A percentile compares a stretch with the other conserved stretches of the same genome.
phyloP scores from a whole-genome alignment of 2,329 filamentous ascomycete species.

The Apiospora phragmitis region DNA sequence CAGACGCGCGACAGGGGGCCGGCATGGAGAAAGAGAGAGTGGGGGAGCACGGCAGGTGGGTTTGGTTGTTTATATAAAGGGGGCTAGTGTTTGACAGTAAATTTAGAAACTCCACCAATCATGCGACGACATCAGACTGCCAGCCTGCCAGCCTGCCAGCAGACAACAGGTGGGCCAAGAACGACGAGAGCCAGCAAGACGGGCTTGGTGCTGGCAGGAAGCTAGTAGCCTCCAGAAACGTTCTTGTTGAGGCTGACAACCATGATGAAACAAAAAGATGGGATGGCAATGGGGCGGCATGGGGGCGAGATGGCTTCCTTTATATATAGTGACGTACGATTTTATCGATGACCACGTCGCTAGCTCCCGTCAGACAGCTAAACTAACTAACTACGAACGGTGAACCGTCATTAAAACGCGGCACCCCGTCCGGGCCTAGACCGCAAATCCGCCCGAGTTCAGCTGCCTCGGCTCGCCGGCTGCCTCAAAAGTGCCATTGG shows the following conservation, averaged over 20 bases:
- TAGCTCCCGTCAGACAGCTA: not conserved
- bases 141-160: no score
- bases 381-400: not conserved
- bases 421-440: slow-evolving; percentile 30
- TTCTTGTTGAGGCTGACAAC: not conserved
- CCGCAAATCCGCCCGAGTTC: slow-evolving; percentile 67
- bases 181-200: not conserved
- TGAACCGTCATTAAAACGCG: not conserved
- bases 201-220: not conserved
- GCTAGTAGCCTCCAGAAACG: not conserved
- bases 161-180: not conserved
- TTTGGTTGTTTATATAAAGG: not conserved
- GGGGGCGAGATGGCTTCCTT: not conserved
- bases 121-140: not conserved
- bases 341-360: not conserved
- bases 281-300: not conserved
- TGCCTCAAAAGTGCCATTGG: slow-evolving; percentile 72
- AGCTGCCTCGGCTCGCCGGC: slow-evolving; percentile 79
- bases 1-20: not conserved
- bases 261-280: not conserved
- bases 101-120: slow-evolving; percentile 5
- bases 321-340: not conserved
- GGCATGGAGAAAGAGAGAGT: not conserved
- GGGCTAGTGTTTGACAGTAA: not conserved
- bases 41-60: not conserved